Base-by-base conservation (phyloP, 208 protist species). In the Trypanosoma melophagium region DNA sequence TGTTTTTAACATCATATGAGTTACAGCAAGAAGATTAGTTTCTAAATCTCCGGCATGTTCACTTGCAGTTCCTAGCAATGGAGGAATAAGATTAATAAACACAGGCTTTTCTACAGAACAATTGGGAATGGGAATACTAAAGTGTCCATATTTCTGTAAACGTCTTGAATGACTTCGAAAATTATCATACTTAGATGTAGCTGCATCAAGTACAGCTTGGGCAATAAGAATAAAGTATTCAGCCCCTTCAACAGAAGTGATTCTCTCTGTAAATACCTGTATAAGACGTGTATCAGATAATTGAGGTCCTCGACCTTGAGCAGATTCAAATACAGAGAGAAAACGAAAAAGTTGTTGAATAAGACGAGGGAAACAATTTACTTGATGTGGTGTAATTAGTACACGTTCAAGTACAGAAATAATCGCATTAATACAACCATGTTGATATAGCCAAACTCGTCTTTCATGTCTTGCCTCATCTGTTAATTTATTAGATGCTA, bases 61-160 rank as follows among this genome's bases (percentile, higher is more conserved):
- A 45, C 77, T 47, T n/a, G 77, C 77, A 58, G 76, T 73, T 38
- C 40, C 42, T 45, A 87, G 72, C 13, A 92, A 69, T 19, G 85
- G 50, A 16, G 89, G 86, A 28, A 95, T 35, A 10, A 95, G 55
- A 42, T 90, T 81, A 14, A 95, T 74, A 64, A 95, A 95, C 12
- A 91, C 69, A 12, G 86, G 78, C 66, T 93, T 91, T 55, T 85
- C 79, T 24, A 84, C 84, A 16, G 75, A 79, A 59, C 74, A 90
- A 61, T 88, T 86, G 25, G 67, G 51, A 25, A 72, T 51, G 10
- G 67, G 63, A 7, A 91, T 25, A 45, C 71, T 71, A 52, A 92
- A 84, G 60, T 47, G 75, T 50, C 86, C 84, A 38, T 73, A 62
- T 35, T 61, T 83, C 38, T 72, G 56, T 1, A 63, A 54, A 49